These are phyloP conservation scores for Perkinsus marinus DNA, from an alignment of 169 alveolate species.

Conservation along the genomic window DNA sequence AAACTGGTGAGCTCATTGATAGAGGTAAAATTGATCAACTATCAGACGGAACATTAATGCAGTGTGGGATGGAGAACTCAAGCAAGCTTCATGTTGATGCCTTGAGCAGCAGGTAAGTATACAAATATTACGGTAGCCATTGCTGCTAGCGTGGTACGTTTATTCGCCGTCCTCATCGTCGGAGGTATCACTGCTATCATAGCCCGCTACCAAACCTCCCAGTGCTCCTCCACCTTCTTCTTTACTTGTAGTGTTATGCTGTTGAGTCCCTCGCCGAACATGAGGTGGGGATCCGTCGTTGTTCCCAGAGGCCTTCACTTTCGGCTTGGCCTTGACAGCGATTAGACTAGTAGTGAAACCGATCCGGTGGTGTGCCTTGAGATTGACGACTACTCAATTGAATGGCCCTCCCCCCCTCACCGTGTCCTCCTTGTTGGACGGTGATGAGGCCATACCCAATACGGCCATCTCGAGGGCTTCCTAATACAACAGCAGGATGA, in stretches of 20 bases:
- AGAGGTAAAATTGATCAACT: not conserved
- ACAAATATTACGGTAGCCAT: not conserved
- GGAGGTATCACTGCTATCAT: not conserved
- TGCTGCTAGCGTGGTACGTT: not conserved
- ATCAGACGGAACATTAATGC: not conserved
- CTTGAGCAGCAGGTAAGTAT: not conserved
- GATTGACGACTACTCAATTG: not conserved
- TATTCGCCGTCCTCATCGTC: not conserved
- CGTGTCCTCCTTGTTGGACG: not conserved
- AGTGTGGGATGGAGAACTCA: not conserved
- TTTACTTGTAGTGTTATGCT: not conserved
- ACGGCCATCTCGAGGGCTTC: not conserved
- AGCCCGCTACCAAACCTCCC: not conserved
- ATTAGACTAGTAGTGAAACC: not conserved
- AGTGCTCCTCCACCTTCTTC: not conserved
- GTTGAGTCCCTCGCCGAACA: not conserved
- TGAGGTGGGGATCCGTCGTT: not conserved
- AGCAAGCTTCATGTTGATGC: not conserved
- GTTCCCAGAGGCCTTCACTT: not conserved
- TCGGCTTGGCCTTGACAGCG: not conserved
- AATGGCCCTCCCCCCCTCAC: not conserved
- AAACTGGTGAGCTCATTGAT: not conserved
- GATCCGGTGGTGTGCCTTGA: not conserved
- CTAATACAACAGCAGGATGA: not conserved
- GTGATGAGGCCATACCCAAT: not conserved